phyloP scores from a whole-genome alignment of 495 filamentous ascomycete species.

The Aspergillus asperescens region DNA sequence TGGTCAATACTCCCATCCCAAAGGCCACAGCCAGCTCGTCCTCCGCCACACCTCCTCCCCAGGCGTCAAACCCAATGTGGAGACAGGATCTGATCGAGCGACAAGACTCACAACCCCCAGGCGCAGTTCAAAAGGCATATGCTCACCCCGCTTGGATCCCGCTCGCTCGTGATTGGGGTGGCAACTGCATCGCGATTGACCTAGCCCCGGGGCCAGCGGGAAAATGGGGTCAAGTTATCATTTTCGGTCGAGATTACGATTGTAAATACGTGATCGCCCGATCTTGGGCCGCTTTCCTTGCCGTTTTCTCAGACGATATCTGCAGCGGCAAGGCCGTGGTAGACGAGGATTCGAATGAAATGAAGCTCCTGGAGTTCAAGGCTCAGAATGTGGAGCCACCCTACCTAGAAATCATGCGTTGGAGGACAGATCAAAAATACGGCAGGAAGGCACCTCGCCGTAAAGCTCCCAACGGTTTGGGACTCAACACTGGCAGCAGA shows the following conservation, averaged over 20 bases:
- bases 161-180: conserved; percentile 94
- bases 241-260: conserved; percentile 96
- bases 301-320: conserved; percentile 83
- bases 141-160: conserved; percentile 95
- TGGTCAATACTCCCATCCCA: conserved; percentile 48
- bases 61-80: conserved; percentile 61
- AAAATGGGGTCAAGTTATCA: conserved; percentile 92
- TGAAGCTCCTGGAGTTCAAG: conserved; percentile 91
- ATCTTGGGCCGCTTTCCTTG: conserved; percentile 87
- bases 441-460: conserved; percentile 56
- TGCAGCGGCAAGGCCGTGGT: conserved; percentile 79
- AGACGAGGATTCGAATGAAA: conserved; percentile 84
- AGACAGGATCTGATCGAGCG: conserved; percentile 75
- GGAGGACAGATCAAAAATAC: conserved; percentile 91
- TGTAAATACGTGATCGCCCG: conserved; percentile 94
- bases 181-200: conserved; percentile 93
- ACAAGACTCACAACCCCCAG: conserved; percentile 83
- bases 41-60: conserved; percentile 48
- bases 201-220: conserved; percentile 87
- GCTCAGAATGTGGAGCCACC: conserved; percentile 79
- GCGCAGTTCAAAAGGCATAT: conserved; percentile 86
- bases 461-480: conserved; percentile 40
- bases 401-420: conserved; percentile 90
- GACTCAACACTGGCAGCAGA: conserved; percentile 35
- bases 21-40: conserved; percentile 65